Conservation (phyloP, 257 asterid genomes). For the Cordia subcordata region DNA sequence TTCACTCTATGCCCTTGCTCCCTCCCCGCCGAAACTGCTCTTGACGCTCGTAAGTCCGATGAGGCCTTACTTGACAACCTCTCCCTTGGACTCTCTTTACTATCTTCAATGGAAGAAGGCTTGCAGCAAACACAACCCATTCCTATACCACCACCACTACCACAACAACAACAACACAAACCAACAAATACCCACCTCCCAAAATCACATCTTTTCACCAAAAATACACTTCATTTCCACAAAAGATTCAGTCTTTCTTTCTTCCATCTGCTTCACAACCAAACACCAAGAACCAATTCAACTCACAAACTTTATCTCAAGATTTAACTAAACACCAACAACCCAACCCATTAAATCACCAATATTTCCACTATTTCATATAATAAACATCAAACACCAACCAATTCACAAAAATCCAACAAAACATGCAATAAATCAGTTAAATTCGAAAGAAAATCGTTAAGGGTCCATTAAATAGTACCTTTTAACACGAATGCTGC, state of each 20-base stretch:
- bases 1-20: conserved; percentile 50
- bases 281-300: conserved; percentile 25
- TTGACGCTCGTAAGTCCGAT: conserved; percentile 41
- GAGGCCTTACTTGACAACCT: conserved; percentile 47
- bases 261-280: conserved; percentile 34
- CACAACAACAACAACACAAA: conserved; percentile 29
- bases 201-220: conserved; percentile 26
- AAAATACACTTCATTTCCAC: conserved; percentile 25
- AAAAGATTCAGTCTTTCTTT: conserved; percentile 31
- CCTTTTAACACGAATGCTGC: conserved; percentile 25
- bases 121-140: conserved; percentile 85
- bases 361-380: conserved; percentile 3
- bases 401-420: neutral
- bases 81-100: conserved; percentile 70
- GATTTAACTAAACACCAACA: conserved; percentile 24
- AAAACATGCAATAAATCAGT: conserved; percentile 1
- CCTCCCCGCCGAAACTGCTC: conserved; percentile 58
- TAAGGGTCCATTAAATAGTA: conserved; percentile 17
- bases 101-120: conserved; percentile 72
- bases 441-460: conserved; percentile 22
- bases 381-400: conserved; percentile 5
- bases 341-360: conserved; percentile 29
- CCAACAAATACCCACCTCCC: conserved; percentile 35
- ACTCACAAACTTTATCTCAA: conserved; percentile 18
- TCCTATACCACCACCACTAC: neutral